phyloP scores from a whole-genome alignment of 2,329 filamentous ascomycete species.

The Cladobotryum mycophilum region DNA sequence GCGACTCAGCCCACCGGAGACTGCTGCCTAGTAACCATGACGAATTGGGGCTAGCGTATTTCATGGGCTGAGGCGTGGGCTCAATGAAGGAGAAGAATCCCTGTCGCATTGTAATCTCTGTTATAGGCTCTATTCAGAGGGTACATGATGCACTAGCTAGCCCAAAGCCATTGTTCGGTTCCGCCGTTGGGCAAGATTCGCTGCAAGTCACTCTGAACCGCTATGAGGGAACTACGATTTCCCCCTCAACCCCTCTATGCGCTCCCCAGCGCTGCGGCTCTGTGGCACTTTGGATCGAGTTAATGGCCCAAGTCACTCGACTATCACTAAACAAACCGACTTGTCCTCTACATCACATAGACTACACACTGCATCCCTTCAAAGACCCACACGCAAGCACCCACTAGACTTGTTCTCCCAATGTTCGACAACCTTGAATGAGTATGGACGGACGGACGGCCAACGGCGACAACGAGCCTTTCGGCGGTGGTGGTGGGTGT shows the following conservation, averaged over 20 bases:
- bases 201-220: neutral
- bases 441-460: too few species aligned
- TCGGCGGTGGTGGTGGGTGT: too few species aligned
- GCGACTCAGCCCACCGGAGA: slow-evolving; percentile 15
- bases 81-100: slow-evolving; percentile 13
- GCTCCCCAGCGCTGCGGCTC: too few species aligned
- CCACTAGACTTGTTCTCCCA: too few species aligned
- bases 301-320: slow-evolving; percentile 2
- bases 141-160: slow-evolving; percentile 10
- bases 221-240: too few species aligned
- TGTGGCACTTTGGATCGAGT: too few species aligned
- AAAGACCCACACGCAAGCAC: neutral
- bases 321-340: slow-evolving; percentile 2
- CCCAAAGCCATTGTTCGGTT: neutral
- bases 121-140: slow-evolving; percentile 3
- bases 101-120: slow-evolving; percentile 6
- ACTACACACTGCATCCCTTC: too few species aligned
- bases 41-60: slow-evolving; percentile 13
- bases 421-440: too few species aligned
- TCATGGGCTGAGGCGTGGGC: slow-evolving; percentile 12
- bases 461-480: too few species aligned
- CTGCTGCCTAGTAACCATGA: slow-evolving; percentile 17
- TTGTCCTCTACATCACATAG: too few species aligned
- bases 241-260: too few species aligned
- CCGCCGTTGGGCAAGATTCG: neutral